A percentile compares a stretch with the other conserved stretches of the same genome.
Evolutionary conservation across 2,329 filamentous ascomycete genomes (phyloP).

Genomic region (Huntiella bhutanensis): DNA sequence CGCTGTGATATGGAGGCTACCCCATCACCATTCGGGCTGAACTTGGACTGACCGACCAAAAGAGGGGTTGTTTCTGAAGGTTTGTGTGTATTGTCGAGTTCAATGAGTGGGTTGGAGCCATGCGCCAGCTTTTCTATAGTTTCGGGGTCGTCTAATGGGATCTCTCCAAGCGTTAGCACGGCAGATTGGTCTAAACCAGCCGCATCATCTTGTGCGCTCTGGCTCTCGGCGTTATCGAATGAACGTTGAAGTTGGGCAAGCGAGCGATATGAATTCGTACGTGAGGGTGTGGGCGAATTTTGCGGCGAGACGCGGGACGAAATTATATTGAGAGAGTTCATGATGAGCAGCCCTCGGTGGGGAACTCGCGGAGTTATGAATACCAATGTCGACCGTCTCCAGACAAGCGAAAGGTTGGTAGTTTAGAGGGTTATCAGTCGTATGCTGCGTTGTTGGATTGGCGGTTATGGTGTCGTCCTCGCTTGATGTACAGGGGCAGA

Average conservation of each 20-base stretch:
- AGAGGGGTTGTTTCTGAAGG: slow-evolving; percentile 49
- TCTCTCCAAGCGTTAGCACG: slow-evolving; percentile 2
- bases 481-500: too few species aligned
- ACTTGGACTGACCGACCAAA: slow-evolving; percentile 13
- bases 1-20: slow-evolving; percentile 46
- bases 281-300: slow-evolving; percentile 34
- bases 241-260: slow-evolving; percentile 26
- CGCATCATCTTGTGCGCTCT: slow-evolving; percentile 22
- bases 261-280: slow-evolving; percentile 41
- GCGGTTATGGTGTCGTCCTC: too few species aligned
- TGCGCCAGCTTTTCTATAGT: slow-evolving; percentile 9
- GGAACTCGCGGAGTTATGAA: too few species aligned
- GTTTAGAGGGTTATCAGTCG: too few species aligned
- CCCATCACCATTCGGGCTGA: slow-evolving; percentile 15
- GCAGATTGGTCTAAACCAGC: slow-evolving; percentile 14
- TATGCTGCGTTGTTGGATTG: too few species aligned
- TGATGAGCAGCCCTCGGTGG: slow-evolving; percentile 26
- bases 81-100: slow-evolving; percentile 13
- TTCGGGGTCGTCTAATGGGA: slow-evolving; percentile 19
- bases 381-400: too few species aligned
- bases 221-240: slow-evolving; percentile 9
- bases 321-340: slow-evolving; percentile 95
- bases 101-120: slow-evolving; percentile 17
- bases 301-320: slow-evolving; percentile 59
- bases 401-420: too few species aligned